Conservation (phyloP, 495 filamentous ascomycete species). For the Cryomyces antarcticus region DNA sequence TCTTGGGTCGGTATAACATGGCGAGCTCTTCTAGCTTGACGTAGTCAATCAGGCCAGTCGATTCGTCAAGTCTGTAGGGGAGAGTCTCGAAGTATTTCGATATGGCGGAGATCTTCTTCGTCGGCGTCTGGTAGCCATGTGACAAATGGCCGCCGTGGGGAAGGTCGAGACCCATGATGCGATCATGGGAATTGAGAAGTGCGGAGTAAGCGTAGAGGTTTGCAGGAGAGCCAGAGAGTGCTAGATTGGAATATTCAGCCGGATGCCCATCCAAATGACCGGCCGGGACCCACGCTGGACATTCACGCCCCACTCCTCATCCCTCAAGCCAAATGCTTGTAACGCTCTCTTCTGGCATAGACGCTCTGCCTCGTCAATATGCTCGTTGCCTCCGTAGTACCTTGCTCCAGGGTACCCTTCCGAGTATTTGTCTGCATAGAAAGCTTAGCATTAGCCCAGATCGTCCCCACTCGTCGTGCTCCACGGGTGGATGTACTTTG, state of each 20-base stretch:
- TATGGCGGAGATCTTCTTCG: conserved; percentile 94
- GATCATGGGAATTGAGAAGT: conserved; percentile 74
- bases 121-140: conserved; percentile 92
- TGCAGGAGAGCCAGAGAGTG: conserved; percentile 84
- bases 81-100: conserved; percentile 98
- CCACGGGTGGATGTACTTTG: conserved; percentile 43
- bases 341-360: conserved; percentile 80
- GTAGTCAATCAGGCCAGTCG: conserved; percentile 96
- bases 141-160: conserved; percentile 94
- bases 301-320: conserved; percentile 92
- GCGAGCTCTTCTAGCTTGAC: conserved; percentile 81
- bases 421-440: conserved; percentile 76
- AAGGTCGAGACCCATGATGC: conserved; percentile 91
- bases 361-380: conserved; percentile 77
- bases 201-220: conserved; percentile 94
- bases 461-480: no score
- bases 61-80: conserved; percentile 76
- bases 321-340: conserved; percentile 62
- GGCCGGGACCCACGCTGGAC: conserved; percentile 53
- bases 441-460: not conserved
- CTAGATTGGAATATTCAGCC: conserved; percentile 26
- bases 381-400: conserved; percentile 95
- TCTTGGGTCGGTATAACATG: conserved; percentile 84
- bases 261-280: not conserved
- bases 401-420: conserved; percentile 92